A percentile compares a stretch with the other conserved stretches of the same genome.
These are phyloP conservation scores for Diaporthe eres DNA, from an alignment of 2,329 filamentous ascomycete genomes.

Conservation along the genomic window DNA sequence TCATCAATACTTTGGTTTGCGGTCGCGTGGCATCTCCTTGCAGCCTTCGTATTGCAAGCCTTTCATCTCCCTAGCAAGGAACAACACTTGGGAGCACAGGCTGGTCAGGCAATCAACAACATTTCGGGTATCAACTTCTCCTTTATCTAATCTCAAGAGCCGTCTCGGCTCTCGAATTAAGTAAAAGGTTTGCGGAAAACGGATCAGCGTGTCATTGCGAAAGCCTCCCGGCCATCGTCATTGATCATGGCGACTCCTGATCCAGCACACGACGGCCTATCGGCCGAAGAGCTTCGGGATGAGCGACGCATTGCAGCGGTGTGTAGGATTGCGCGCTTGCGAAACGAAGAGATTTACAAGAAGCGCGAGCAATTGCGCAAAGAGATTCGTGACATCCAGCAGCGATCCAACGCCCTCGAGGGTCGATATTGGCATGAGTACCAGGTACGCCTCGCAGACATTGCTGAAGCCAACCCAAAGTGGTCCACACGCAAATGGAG, in stretches of 20 bases:
- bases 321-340: conserved; percentile 5
- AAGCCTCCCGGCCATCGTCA: not conserved
- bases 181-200: not conserved
- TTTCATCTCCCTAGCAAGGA: not conserved
- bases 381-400: not conserved
- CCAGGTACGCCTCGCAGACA: not conserved
- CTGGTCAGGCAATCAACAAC: not conserved
- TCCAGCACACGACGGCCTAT: not conserved
- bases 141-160: not conserved
- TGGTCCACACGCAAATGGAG: conserved; percentile 2
- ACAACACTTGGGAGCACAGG: too few relatives aligned
- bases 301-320: not conserved
- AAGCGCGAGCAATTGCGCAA: not conserved
- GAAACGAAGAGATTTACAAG: not conserved
- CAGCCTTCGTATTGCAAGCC: not conserved
- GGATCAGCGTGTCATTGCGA: not conserved
- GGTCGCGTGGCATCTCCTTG: not conserved
- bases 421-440: conserved; percentile 22
- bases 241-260: conserved; percentile 4
- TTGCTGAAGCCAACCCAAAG: not conserved
- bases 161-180: not conserved
- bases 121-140: conserved; percentile 4
- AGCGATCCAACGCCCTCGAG: not conserved
- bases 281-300: not conserved
- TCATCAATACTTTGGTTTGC: not conserved